Conservation (phyloP, 176 grass and related monocot genomes). For the Carex cristatella region DNA sequence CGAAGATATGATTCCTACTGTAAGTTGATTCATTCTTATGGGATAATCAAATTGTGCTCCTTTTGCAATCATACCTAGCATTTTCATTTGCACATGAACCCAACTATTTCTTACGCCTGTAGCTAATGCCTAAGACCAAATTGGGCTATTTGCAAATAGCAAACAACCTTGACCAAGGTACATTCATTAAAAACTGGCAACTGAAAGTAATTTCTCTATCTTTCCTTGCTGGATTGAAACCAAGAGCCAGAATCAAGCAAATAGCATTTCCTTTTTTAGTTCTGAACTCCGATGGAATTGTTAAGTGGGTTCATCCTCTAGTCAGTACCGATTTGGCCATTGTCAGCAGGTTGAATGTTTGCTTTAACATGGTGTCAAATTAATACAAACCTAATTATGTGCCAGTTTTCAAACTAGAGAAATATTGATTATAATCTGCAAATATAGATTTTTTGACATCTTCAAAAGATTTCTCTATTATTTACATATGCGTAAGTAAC, state of each 20-base stretch:
- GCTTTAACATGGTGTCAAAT: not conserved
- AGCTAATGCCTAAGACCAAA: not conserved
- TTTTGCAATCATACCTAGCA: not conserved
- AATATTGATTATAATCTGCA: not conserved
- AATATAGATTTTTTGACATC: not conserved
- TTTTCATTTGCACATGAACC: not conserved
- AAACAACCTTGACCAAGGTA: not conserved
- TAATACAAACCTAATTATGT: not conserved
- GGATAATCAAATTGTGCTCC: not conserved
- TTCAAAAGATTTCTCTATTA: not conserved
- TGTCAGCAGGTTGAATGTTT: not conserved
- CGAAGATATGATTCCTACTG: slow-evolving; percentile 28
- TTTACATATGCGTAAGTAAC: not conserved
- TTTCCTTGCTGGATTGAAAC: not conserved
- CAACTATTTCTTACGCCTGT: not conserved
- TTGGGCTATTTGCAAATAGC: not conserved
- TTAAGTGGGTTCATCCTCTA: not conserved
- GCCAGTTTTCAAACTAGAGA: not conserved
- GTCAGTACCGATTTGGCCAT: not conserved
- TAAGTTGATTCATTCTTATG: slow-evolving; percentile 5
- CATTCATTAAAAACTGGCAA: not conserved
- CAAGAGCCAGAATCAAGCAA: not conserved
- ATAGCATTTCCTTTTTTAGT: not conserved
- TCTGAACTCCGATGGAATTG: not conserved
- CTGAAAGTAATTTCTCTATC: not conserved